Evolutionary conservation across 2,329 filamentous ascomycete genomes (phyloP), one percentile per base, ranked within the genome.

Genomic region (Lithohypha guttulata): DNA sequence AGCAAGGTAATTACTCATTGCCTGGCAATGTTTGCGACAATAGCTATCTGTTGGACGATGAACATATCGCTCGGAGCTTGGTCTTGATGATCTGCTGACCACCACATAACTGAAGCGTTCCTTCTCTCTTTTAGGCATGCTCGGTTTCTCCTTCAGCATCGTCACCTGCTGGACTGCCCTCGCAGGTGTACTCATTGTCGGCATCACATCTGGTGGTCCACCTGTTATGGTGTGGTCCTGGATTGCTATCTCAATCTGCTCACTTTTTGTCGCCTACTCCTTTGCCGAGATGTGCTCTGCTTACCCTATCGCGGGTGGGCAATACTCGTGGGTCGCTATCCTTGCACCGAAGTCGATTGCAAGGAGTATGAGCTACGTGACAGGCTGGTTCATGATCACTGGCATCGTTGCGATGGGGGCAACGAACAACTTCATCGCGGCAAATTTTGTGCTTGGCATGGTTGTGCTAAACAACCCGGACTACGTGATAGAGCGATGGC

Each of bases 151-250:
- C 31, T 76, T 77, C 54, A 68, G 63, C 41, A 70, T 76, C 31
- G 69, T 77, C 29, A 75, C 72, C 21, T 69, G 63, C 51, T 76
- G 72, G 72, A 71, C 68, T 21, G 72, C 71, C 3, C 55, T 76
- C 2, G 66, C 65, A 31, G 71, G 71, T 23, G 69, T 73, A 0
- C 62, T 77, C 28, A 70, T 72, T 36, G 64, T 74, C 21, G 73
- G 71, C 4, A 66, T 73, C 8, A 65, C 65, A 41, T 64, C 69
- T 23, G 71, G 71, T 10, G 71, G 72, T 1, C 70, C 72, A 3
- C 69, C 72, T 0, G 70, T 75, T 28, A 75, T 76, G 68, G 62
- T 76, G 5, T 76, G 69, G 58, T 66, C 66, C 28, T 76, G 70
- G 65, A 53, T 75, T 15, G 69, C 63, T 3, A 66, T 75, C 17